Base-by-base conservation (phyloP, 1,284 basidiomycete species). In the Malassezia yamatoensis region DNA sequence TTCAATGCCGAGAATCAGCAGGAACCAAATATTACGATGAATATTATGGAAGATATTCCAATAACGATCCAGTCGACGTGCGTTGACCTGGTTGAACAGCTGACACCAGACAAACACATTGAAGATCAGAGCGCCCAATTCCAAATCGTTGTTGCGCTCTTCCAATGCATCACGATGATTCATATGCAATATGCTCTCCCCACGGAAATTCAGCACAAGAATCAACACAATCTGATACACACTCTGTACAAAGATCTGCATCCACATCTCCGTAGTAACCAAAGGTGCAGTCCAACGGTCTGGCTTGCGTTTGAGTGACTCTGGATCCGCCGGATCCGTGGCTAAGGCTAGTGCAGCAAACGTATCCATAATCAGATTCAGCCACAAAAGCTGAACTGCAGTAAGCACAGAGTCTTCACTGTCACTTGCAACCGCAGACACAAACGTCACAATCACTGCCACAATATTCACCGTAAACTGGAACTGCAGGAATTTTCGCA, bases 401-500 rank as follows among this genome's bases (percentile, higher is more conserved):
- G 87, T 86, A 24, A 98, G 79, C 11, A 89, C 90, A 1, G 89
- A 88, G n/a, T 78, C 71, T 74, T 94, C 90, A 44, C 82, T 74
- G 2, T 74, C 66, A 9, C 88, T 90, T 0, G 88, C 83, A 48
- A 96, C 83, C 29, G 90, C 88, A 24, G 90, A 85, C 58, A 94
- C 82, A 66, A 90, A 91, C 8, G 93, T 96, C 72, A 96, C 86
- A 59, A 93, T 76, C 56, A 96, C 91, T 44, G 93, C 93, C 5
- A 90, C 91, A 60, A 96, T 83, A 79, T 96, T 98, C 70, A 88
- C 88, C 9, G 88, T 90, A 63, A 98, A 82, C 79, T 98, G 94
- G 82, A 96, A 96, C 79, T 96, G 93, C 60, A 98, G 75, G 79
- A 96, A 98, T 79, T 96, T 96, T 75, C 87, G 85, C 60, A 96